phyloP scores from a whole-genome alignment of 208 protist genomes.

The Phytomonas sp. region DNA sequence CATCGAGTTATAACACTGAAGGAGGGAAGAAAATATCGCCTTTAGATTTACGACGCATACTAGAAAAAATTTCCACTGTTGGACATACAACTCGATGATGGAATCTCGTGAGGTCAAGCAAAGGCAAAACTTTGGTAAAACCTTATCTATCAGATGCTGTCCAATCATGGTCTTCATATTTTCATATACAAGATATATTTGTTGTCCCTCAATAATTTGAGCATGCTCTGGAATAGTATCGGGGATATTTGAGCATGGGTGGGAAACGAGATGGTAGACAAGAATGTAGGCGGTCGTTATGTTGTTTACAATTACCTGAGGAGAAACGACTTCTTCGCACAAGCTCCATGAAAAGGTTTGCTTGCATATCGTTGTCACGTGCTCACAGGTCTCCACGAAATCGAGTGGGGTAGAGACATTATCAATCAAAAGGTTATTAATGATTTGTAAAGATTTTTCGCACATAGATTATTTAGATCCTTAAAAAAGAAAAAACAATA shows the following conservation, averaged over 20 bases:
- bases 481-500: background rate
- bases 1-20: background rate
- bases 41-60: background rate
- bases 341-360: background rate
- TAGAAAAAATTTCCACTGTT: constrained; percentile 1
- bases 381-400: background rate
- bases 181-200: constrained; percentile 26
- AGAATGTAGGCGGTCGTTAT: constrained; percentile 25
- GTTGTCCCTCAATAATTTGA: constrained; percentile 21
- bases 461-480: constrained; percentile 5
- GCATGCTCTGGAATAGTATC: constrained; percentile 18
- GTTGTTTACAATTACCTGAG: constrained; percentile 23
- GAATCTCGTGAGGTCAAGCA: background rate
- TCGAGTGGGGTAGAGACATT: constrained; percentile 1
- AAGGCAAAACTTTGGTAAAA: constrained; percentile 7
- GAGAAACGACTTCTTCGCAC: background rate
- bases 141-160: constrained; percentile 20
- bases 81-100: constrained; percentile 3
- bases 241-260: constrained; percentile 29
- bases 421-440: constrained; percentile 4
- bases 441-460: background rate
- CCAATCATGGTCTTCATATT: constrained; percentile 21
- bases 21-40: background rate
- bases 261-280: constrained; percentile 40
- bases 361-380: background rate